phyloP scores from a whole-genome alignment of 2,329 filamentous ascomycete species.

The Geosmithia putterillii region DNA sequence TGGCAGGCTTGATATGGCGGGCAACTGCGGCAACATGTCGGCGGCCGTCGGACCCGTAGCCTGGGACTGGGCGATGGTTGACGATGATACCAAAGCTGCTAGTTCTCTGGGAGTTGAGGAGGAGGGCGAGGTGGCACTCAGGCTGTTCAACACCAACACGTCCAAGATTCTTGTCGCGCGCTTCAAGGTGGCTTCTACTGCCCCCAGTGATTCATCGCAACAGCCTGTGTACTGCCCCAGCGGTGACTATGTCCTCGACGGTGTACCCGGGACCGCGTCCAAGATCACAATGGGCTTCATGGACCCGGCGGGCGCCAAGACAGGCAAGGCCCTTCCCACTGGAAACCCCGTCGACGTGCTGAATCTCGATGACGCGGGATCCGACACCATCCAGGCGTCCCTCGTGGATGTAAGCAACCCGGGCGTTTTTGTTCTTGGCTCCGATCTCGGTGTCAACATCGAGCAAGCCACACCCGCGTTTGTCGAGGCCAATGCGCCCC shows the following conservation, averaged over 20 bases:
- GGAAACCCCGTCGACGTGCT: conserved; percentile 40
- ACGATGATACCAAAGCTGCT: background rate
- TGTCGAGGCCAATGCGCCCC: conserved; percentile 29
- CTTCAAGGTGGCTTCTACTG: conserved; percentile 28
- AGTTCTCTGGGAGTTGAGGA: background rate
- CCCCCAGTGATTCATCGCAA: conserved; percentile 7
- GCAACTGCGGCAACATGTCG: conserved; percentile 69
- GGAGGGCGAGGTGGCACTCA: conserved; percentile 20
- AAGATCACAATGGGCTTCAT: conserved; percentile 45
- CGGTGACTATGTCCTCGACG: conserved; percentile 48
- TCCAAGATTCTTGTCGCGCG: conserved; percentile 41
- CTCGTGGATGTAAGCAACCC: conserved; percentile 55
- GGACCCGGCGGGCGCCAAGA: conserved; percentile 48
- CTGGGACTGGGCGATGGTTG: conserved; percentile 17
- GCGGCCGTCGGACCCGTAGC: conserved; percentile 47
- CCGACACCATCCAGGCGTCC: conserved; percentile 32
- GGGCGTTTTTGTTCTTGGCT: conserved; percentile 46
- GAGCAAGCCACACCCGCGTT: conserved; percentile 39
- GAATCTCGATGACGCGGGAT: conserved; percentile 14
- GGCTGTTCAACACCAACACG: conserved; percentile 62
- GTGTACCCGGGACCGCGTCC: conserved; percentile 43
- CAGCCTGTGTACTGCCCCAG: conserved; percentile 20
- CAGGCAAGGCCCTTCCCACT: conserved; percentile 37
- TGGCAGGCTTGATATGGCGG: conserved; percentile 48
- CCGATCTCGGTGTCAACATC: conserved; percentile 33